Conservation (phyloP, 116 monocot species). For the Phalaenopsis hybrid region DNA sequence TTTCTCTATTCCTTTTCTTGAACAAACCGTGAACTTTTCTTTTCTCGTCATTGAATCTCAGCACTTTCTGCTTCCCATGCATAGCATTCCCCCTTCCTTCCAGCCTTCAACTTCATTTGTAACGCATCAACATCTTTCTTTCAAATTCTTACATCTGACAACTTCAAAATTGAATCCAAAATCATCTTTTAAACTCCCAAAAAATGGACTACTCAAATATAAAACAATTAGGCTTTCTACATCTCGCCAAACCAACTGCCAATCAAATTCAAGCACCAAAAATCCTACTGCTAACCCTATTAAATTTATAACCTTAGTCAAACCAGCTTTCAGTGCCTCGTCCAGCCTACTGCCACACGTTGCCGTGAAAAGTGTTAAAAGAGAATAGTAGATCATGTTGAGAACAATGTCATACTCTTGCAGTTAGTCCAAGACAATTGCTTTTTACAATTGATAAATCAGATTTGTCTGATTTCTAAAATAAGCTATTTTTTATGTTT, state of each 20-base stretch:
- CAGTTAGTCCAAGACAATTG: neutral
- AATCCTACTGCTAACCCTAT: neutral
- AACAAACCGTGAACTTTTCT: neutral
- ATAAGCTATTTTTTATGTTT: neutral
- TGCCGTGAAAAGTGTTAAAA: neutral
- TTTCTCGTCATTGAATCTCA: neutral
- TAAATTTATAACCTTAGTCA: neutral
- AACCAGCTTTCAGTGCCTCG: neutral
- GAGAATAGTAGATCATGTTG: neutral
- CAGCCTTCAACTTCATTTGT: neutral
- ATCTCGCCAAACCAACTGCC: neutral
- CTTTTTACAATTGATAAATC: neutral
- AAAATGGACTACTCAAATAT: neutral
- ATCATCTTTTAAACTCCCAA: neutral
- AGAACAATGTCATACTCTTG: neutral
- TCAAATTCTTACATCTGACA: neutral
- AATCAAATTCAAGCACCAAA: neutral
- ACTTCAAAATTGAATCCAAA: too few relatives aligned
- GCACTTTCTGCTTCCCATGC: neutral
- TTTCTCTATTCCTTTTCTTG: neutral
- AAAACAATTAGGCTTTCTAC: neutral
- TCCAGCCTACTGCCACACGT: neutral
- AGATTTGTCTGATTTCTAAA: neutral
- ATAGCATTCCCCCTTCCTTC: neutral
- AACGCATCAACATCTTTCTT: neutral